Evolutionary conservation across 768 basidiomycete species (phyloP).

Genomic region (Serendipita vermifera): DNA sequence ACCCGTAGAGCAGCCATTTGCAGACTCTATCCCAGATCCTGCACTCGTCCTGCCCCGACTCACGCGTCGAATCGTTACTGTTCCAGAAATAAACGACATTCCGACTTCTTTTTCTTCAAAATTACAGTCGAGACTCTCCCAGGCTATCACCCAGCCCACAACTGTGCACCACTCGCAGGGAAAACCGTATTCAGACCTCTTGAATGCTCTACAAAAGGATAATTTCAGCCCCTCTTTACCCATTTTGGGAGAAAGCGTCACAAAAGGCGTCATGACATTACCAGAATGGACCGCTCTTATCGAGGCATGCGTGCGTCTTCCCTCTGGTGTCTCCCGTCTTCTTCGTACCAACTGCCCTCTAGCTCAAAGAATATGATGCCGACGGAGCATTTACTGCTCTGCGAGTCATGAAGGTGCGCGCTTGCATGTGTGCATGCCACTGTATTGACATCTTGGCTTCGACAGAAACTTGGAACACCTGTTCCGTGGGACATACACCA

Average conservation of each 20-base stretch:
- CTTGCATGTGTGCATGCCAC: too few relatives aligned
- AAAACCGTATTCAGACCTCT: not conserved
- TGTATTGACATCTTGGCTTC: too few relatives aligned
- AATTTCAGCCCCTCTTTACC: not conserved
- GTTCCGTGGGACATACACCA: conserved; percentile 5
- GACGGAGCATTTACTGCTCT: conserved; percentile 38
- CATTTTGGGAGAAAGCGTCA: conserved; percentile 12
- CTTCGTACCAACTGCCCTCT: conserved; percentile 8
- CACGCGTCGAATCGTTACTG: conserved; percentile 15
- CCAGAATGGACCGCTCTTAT: conserved; percentile 46
- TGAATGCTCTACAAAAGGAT: not conserved
- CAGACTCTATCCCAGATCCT: conserved; percentile 11
- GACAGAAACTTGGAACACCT: too few relatives aligned
- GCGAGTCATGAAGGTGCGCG: conserved; percentile 38
- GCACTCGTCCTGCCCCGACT: not conserved
- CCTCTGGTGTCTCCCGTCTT: not conserved
- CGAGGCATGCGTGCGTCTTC: conserved; percentile 33
- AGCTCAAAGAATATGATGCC: conserved; percentile 39
- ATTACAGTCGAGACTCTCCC: conserved; percentile 10
- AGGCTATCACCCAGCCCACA: not conserved
- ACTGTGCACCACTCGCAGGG: not conserved
- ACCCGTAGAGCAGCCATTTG: conserved; percentile 8
- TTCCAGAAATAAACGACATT: conserved; percentile 22
- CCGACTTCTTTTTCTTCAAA: conserved; percentile 26
- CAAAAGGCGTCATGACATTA: conserved; percentile 35